A percentile compares a stretch with the other conserved stretches of the same genome.
These are phyloP conservation scores for Anacardium occidentale DNA, from an alignment of 345 rosid species.

Conservation along the genomic window DNA sequence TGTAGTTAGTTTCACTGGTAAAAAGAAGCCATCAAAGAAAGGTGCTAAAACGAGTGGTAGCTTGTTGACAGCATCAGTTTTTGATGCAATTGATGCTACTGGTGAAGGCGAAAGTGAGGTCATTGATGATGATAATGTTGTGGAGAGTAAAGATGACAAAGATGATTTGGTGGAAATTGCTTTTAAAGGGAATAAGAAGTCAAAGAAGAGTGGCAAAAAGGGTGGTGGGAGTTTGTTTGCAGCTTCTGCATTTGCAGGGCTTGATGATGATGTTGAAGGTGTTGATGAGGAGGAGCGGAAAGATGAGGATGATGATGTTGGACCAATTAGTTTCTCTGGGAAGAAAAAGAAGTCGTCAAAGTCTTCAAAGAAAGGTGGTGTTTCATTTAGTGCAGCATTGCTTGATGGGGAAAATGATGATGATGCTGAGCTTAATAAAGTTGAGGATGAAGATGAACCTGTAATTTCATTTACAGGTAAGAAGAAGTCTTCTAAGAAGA, in stretches of 20 bases:
- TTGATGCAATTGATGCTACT: constrained; percentile 49
- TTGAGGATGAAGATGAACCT: constrained; percentile 38
- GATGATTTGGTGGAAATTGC: constrained; percentile 38
- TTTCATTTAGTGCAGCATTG: constrained; percentile 51
- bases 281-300: constrained; percentile 27
- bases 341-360: constrained; percentile 84
- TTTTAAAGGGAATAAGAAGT: constrained; percentile 52
- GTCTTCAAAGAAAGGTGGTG: constrained; percentile 53
- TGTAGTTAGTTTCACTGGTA: constrained; percentile 34
- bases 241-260: constrained; percentile 30
- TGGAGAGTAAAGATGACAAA: constrained; percentile 30
- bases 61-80: constrained; percentile 43
- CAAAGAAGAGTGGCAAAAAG: constrained; percentile 44
- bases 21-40: constrained; percentile 49
- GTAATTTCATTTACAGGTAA: constrained; percentile 52
- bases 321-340: constrained; percentile 49
- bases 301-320: constrained; percentile 38
- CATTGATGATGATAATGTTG: constrained; percentile 24
- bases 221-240: constrained; percentile 23
- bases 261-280: constrained; percentile 34
- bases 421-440: constrained; percentile 29
- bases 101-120: constrained; percentile 34
- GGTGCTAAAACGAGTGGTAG: constrained; percentile 37
- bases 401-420: constrained; percentile 52
- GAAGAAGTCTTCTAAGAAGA: constrained; percentile 79